Evolutionary conservation across 352 stramenopile genomes (phyloP).

Genomic region (Phytophthora uliginosa): DNA sequence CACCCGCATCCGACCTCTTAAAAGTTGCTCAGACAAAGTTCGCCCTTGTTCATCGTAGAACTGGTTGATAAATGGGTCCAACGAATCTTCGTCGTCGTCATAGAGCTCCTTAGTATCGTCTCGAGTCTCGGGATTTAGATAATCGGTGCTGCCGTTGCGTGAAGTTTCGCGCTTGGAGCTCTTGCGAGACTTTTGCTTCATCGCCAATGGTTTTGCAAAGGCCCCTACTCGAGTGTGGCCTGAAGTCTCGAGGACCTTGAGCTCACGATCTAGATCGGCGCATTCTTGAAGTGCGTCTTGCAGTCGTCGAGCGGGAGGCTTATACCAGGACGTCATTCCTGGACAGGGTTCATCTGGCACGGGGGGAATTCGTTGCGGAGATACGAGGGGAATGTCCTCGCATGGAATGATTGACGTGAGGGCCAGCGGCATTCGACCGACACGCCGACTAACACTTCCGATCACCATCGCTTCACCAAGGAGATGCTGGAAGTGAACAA

Average conservation of each 20-base stretch:
- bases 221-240: constrained; percentile 60
- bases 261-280: constrained; percentile 46
- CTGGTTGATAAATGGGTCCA: constrained; percentile 66
- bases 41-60: constrained; percentile 70
- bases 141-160: neutral
- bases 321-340: constrained; percentile 22
- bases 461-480: constrained; percentile 16
- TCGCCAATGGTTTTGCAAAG: constrained; percentile 66
- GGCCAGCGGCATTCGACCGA: constrained; percentile 28
- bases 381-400: constrained; percentile 24
- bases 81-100: constrained; percentile 47
- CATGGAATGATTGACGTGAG: constrained; percentile 24
- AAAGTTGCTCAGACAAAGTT: constrained; percentile 69
- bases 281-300: constrained; percentile 36
- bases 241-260: constrained; percentile 76
- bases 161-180: neutral
- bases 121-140: neutral
- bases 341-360: neutral
- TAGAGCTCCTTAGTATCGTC: constrained; percentile 7
- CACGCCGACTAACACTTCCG: constrained; percentile 7
- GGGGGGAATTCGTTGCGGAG: constrained; percentile 27
- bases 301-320: constrained; percentile 29
- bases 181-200: constrained; percentile 24
- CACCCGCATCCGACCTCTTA: constrained; percentile 64
- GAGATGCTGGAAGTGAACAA: neutral